Percentiles rank a stretch among this genome's conserved stretches.
phyloP scores from a whole-genome alignment of 2,329 filamentous ascomycete species.

The Diaporthe velutina region DNA sequence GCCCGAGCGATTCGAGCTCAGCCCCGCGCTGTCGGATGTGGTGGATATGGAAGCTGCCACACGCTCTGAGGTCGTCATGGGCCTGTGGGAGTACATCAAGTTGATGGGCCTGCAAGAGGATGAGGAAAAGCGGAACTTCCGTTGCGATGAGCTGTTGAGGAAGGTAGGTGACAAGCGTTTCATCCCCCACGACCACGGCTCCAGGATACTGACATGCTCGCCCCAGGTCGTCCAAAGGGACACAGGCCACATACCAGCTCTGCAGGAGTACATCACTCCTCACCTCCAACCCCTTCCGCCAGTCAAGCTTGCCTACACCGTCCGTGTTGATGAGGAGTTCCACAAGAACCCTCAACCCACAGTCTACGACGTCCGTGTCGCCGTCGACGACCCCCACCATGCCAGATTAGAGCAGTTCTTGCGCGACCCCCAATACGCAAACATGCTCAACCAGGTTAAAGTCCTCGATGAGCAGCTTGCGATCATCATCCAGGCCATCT shows the following conservation, averaged over 20 bases:
- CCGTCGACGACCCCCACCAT: constrained; percentile 85
- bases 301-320: constrained; percentile 89
- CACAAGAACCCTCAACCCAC: constrained; percentile 82
- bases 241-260: constrained; percentile 85
- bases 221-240: constrained; percentile 79
- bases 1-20: constrained; percentile 86
- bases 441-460: constrained; percentile 81
- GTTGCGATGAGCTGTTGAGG: constrained; percentile 86
- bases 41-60: constrained; percentile 90
- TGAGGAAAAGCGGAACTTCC: constrained; percentile 92
- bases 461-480: constrained; percentile 88
- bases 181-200: too few species aligned
- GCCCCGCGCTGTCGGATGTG: constrained; percentile 82
- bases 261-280: constrained; percentile 82
- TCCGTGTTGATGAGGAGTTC: constrained; percentile 89
- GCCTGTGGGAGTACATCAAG: constrained; percentile 95
- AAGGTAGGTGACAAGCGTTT: constrained; percentile 66
- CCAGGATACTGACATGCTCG: constrained; percentile 17
- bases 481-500: constrained; percentile 83
- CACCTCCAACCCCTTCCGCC: constrained; percentile 86
- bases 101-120: constrained; percentile 90
- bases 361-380: constrained; percentile 89
- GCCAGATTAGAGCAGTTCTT: constrained; percentile 74
- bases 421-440: constrained; percentile 77
- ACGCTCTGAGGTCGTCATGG: constrained; percentile 88